Evolutionary conservation across 352 stramenopile species (phyloP), one percentile per base, ranked within the genome.

Genomic region (Globisporangium sylvaticum): DNA sequence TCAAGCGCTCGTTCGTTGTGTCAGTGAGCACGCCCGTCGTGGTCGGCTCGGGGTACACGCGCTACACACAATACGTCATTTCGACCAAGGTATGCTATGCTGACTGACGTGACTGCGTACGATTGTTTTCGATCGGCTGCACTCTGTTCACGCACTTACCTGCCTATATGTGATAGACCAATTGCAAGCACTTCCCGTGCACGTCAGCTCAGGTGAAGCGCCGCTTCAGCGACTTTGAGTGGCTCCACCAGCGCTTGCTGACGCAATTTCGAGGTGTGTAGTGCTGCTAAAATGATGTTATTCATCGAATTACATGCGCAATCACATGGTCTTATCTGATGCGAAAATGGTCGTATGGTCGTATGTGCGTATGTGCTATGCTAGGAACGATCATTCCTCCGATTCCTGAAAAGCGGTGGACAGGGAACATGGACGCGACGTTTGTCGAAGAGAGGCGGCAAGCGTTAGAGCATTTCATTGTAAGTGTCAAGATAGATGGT

Each of bases 181-280:
- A 93, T 32, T 81, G 76, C 22, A 72, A 68, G 22, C 72, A 81
- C 24, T 95, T 95, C 50, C 85, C 85, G 8, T 90, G 80, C 57
- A 69, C 74, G 12, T 74, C 76, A 7, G 84, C 81, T 29, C 85
- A 94, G 89, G 87, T 97, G 32, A 91, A 90, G 56, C 79, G 90
- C 9, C 81, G 90, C 14, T 97, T 95, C 68, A 95, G 85, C 61
- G 90, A 97, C 71, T 96, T 97, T 55, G 84, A 94, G 62, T 97
- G 90, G 90, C 79, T 96, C 7, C 90, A 96, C 34, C 73, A 93
- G 61, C 80, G 90, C 7, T 68, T 97, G 29, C 62, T 90, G 15
- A 77, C 85, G 66, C 75, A 88, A 42, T 96, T 92, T 77, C 85
- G 83, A 78, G 88, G 85, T 91, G 56, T 29, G 66, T 8, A n/a